phyloP scores from a whole-genome alignment of 108 stramenopile species.

The Pseudonitzschia multiseries region DNA sequence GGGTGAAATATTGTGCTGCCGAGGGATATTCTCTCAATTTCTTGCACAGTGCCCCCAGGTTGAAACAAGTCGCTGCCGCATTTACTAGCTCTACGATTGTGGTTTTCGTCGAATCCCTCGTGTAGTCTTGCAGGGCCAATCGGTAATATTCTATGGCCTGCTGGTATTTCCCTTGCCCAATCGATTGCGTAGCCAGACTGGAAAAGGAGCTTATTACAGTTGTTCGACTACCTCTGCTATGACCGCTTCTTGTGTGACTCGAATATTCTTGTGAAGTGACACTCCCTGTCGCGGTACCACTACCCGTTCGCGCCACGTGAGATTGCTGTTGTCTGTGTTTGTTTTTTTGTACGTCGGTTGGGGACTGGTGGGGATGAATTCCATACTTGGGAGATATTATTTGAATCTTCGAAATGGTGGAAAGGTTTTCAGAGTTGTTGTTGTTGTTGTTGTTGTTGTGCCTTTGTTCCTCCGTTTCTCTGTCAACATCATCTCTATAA shows the following conservation, averaged over 20 bases:
- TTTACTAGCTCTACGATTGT: conserved; percentile 37
- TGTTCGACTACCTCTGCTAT: conserved; percentile 2
- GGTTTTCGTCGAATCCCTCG: conserved; percentile 7
- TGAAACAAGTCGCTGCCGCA: conserved; percentile 44
- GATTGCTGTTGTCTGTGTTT: not conserved
- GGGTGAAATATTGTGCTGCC: conserved; percentile 32
- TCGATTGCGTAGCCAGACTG: conserved; percentile 28
- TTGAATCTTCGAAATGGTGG: not conserved
- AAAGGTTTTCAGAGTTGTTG: not conserved
- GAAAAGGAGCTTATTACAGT: conserved; percentile 24
- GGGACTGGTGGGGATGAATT: not conserved
- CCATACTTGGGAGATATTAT: conserved; percentile 4
- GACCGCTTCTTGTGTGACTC: not conserved
- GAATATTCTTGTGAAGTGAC: conserved; percentile 3
- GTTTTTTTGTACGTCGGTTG: not conserved
- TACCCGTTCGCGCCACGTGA: not conserved
- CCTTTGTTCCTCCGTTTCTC: not conserved
- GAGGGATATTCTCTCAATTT: conserved; percentile 26
- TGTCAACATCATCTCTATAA: conserved; percentile 3
- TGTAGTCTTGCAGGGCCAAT: conserved; percentile 30
- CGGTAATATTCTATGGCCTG: conserved; percentile 32
- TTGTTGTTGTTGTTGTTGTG: not conserved
- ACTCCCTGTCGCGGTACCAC: not conserved
- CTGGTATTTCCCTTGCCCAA: conserved; percentile 29
- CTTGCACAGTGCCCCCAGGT: conserved; percentile 40